Evolutionary conservation across 768 basidiomycete species (phyloP), one percentile per base, ranked within the genome.

Genomic region (Ramaria sp.): DNA sequence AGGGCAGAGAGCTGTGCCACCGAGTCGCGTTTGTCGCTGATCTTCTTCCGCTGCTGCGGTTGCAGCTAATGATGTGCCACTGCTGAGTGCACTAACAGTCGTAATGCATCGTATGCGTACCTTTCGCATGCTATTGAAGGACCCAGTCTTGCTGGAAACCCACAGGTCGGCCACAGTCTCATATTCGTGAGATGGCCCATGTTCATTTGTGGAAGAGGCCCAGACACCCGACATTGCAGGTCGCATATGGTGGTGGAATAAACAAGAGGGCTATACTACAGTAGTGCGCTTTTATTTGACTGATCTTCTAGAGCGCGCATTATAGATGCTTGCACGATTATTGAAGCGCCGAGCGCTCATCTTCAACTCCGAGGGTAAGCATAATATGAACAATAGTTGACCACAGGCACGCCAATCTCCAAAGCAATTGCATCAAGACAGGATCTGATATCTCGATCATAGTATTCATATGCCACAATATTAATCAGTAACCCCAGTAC

Each of bases 1-100:
- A 57, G 34, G 7, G 17, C 33, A 24, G 41, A 37, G 20, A 54
- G 37, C 47, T 57, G 55, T 30, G 55, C 55, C 15, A 57, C 34
- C 2, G 72, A 72, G 51, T 75, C 79, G 60, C 77, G 73, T 68
- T 76, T 84, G 62, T 85, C 84, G 47, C 31, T 57, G n/a, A 37
- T 50, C 46, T 41, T 57, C 53, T 54, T 54, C 20, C 55, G 55
- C 46, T 50, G 24, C 39, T 57, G 55, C 37, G 45, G 30, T 20
- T 56, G 54, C 31, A 57, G 30, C 55, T 54, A n/a, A 54, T 27
- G 43, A 37, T 37, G 34, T 43, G 22, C 20, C 45, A 24, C 24
- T 49, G 15, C 46, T 38, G 34, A 37, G 34, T 37, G 13, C 2
- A 2, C 9, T 37, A 10, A 7, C 1, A 24, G 17, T 39, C 11